Evolutionary conservation across 306 rosid genomes (phyloP).

Genomic region (Pyrus betulifolia): DNA sequence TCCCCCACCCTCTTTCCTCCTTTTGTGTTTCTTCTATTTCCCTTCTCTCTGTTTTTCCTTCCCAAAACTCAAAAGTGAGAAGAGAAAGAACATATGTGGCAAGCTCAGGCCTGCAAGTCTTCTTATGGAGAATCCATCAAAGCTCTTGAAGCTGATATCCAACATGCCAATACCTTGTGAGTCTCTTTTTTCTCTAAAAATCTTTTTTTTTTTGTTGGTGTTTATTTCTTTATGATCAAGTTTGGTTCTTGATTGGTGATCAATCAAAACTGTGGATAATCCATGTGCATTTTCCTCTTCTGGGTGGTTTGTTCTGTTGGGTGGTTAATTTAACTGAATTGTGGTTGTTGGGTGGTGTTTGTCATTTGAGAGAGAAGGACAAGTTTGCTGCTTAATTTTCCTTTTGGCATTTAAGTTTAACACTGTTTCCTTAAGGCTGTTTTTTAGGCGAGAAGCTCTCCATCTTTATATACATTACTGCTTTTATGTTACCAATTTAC

Average conservation of each 20-base stretch:
- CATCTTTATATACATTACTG: neutral
- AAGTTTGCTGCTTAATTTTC: neutral
- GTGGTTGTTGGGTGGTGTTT: conserved; percentile 13
- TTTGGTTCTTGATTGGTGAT: neutral
- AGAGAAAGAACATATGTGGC: conserved; percentile 40
- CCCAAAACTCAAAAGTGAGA: neutral
- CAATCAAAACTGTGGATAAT: neutral
- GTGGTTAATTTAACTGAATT: neutral
- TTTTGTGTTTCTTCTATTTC: neutral
- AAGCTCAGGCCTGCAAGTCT: conserved; percentile 28
- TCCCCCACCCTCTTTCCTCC: neutral
- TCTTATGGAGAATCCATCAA: conserved; percentile 53
- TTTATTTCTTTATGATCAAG: neutral
- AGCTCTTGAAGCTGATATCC: conserved; percentile 65
- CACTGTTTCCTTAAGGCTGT: neutral
- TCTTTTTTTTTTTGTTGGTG: too few species aligned
- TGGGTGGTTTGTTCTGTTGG: conserved; percentile 18
- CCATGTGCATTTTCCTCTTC: conserved; percentile 3
- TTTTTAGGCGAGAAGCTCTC: neutral
- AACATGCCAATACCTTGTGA: conserved; percentile 64
- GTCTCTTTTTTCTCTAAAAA: neutral
- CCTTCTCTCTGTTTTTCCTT: neutral
- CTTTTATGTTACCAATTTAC: neutral
- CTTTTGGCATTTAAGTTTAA: neutral
- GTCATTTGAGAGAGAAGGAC: conserved; percentile 7